Base-by-base conservation (phyloP, 257 asterid genomes). In the Plectranthus barbatus region DNA sequence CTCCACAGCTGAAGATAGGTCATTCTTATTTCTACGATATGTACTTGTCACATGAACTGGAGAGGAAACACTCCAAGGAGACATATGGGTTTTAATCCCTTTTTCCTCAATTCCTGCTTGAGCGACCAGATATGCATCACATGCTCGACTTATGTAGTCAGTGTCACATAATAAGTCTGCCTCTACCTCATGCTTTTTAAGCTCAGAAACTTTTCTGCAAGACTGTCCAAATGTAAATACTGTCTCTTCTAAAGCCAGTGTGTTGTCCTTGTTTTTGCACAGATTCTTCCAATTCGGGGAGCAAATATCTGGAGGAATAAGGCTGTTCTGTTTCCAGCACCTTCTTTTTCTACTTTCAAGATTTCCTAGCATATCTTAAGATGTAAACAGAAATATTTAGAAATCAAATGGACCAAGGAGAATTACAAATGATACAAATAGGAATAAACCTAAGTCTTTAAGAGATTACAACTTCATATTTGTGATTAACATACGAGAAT, bases 261-360 rank as follows among this genome's bases (percentile, higher is more conserved):
- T 24, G 68, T 29, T 51, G 61, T 76, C 75, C 61, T 39, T 72
- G 69, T 72, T 76, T 60, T 62, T 67, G 56, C 71, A 60, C 52
- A 63, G 77, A 74, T 79, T 83, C 74, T 79, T 76, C 62, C 60
- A 51, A 62, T 61, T 71, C 7, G 78, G 60, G 64, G 77, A 64
- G 64, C 72, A 48, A 65, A 71, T 60, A 51, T 67, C 82, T 15
- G 74, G 64, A 52, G 84, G 65, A 45, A 69, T 56, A 56, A 56
- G 67, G 72, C 59, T 53, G 41, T 75, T 67, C 75, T 63, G 72
- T 68, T 56, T 72, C 76, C 68, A 71, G 80, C 72, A 36, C 81
- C 84, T 80, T 78, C 80, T 84, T 70, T 67, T 80, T 69, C 70
- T 72, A 47, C 64, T 70, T 64, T 69, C 84, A 77, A 55, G 39